phyloP scores from a whole-genome alignment of 176 grass and related monocot genomes.

The Eleusine indica region DNA sequence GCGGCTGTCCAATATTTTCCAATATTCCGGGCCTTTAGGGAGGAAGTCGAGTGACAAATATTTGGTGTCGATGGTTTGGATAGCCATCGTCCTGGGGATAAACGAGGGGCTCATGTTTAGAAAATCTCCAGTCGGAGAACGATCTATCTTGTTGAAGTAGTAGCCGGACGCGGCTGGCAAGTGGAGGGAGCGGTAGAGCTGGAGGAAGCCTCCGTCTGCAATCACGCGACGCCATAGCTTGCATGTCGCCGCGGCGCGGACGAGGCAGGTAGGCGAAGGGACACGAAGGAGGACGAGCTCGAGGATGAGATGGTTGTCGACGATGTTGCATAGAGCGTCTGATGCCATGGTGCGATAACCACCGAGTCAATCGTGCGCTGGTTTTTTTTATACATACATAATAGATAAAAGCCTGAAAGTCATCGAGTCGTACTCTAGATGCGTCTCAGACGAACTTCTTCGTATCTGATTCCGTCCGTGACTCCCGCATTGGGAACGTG shows the following conservation, averaged over 20 bases:
- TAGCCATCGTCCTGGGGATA: background rate
- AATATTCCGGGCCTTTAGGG: background rate
- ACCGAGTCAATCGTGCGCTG: too few relatives aligned
- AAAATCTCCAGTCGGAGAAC: too few relatives aligned
- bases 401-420: too few relatives aligned
- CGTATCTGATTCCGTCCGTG: too few relatives aligned
- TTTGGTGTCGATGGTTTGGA: background rate
- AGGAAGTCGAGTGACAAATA: constrained; percentile 12
- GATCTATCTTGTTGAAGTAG: background rate
- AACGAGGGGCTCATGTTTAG: background rate
- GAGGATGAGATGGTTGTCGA: background rate
- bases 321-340: too few relatives aligned
- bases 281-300: background rate
- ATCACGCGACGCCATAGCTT: background rate
- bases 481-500: too few relatives aligned
- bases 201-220: background rate
- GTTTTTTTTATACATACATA: too few relatives aligned
- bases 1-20: background rate
- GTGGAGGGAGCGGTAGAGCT: background rate
- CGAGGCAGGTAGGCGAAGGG: background rate
- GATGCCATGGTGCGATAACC: too few relatives aligned
- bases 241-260: background rate
- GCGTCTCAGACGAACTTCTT: too few relatives aligned
- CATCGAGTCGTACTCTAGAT: too few relatives aligned
- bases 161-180: background rate